These are phyloP conservation scores for Starmera quercuum DNA, from an alignment of 805 yeast species.

Conservation along the genomic window DNA sequence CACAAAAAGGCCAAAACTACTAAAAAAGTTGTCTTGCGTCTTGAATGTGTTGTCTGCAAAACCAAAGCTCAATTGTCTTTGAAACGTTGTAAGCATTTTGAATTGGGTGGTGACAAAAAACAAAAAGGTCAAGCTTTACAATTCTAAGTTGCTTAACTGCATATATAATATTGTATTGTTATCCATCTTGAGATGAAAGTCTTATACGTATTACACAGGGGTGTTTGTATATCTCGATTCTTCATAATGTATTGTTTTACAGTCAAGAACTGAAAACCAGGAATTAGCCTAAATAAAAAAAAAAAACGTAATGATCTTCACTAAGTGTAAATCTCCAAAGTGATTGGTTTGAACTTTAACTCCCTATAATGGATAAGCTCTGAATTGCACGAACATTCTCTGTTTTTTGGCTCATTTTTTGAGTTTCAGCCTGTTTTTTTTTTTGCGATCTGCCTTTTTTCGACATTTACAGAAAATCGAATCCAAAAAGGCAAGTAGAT, in stretches of 20 bases:
- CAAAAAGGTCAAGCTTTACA: constrained; percentile 99
- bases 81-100: constrained; percentile 99
- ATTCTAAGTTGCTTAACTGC: constrained; percentile 54
- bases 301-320: neutral
- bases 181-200: neutral
- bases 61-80: constrained; percentile 95
- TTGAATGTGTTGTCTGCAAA: constrained; percentile 98
- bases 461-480: too few species aligned
- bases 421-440: too few species aligned
- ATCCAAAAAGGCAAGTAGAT: too few species aligned
- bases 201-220: constrained; percentile 4
- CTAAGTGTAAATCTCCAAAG: neutral
- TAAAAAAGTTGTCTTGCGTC: constrained; percentile 98
- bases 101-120: constrained; percentile 99
- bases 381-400: too few species aligned
- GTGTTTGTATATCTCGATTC: constrained; percentile 19
- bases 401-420: too few species aligned
- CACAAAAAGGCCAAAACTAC: constrained; percentile 99
- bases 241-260: constrained; percentile 18
- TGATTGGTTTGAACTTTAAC: neutral
- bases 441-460: too few species aligned
- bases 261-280: constrained; percentile 7
- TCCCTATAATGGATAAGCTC: too few species aligned
- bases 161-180: neutral
- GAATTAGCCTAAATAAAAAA: constrained; percentile 1